Evolutionary conservation across 371 early-diverging fungal genomes (phyloP), one percentile per base, ranked within the genome.

Genomic region (Chytridiales sp.): DNA sequence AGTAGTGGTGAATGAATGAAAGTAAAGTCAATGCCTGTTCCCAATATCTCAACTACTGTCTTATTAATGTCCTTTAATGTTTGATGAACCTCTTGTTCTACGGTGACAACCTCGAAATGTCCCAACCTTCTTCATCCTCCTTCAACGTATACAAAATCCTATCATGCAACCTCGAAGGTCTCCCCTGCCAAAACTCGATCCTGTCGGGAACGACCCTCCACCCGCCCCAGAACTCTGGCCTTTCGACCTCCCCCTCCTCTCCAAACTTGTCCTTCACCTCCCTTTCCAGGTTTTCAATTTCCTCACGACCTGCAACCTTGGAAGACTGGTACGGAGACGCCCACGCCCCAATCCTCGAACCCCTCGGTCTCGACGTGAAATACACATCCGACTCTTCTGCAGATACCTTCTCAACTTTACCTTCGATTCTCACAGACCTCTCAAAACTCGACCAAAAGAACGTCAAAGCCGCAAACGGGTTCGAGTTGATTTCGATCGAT

Each of bases 101-200:
- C 0, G 72, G 72, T 1, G 68, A 61, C 19, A 72, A 41, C 17
- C 72, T 24, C 21, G 13, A 9, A 1, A 64, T 38, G 1, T 27
- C 52, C 72, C 72, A 72, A 22, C 8, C 21, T 13, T 34, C 56
- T 4, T n/a, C 43, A 3, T 27, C 17, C 17, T n/a, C 67, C 11
- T 39, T 8, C 32, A 46, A 36, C 17, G 19, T 32, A 53, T 59
- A 74, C 31, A 59, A 30, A 8, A 74, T 22, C 2, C 79, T 61
- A 47, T 76, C 79, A 54, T 79, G 79, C 40, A 79, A 47, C 47
- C 79, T 31, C 34, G 61, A 62, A 2, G 61, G 69, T 21, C 79
- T 58, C 1, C 79, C 80, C 51, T 75, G 72, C 80, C 80, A 79
- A 48, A 79, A 79, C 66, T 79, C 80, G 34, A 79, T 72, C 29